Conservation (phyloP, 805 yeast genomes). For the Kregervanrija delftensis region DNA sequence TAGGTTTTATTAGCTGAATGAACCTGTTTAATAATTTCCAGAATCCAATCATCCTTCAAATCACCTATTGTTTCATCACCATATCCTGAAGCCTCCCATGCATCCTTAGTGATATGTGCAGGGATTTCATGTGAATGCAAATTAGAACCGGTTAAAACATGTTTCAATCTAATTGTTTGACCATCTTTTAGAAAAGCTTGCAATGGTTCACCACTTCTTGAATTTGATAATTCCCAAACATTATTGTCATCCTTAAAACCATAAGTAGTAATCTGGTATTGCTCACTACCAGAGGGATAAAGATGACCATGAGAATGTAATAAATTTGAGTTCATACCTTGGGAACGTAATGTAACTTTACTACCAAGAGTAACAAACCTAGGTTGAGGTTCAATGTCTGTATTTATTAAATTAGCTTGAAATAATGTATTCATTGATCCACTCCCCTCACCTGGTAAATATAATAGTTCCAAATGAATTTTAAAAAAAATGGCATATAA, state of each 20-base stretch:
- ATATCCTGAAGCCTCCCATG: slow-evolving; percentile 62
- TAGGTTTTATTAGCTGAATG: slow-evolving; percentile 25
- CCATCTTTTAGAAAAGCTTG: slow-evolving; percentile 44
- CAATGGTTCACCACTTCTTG: slow-evolving; percentile 20
- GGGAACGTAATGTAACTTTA: slow-evolving; percentile 56
- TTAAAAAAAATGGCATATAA: slow-evolving; percentile 65
- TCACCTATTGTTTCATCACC: slow-evolving; percentile 64
- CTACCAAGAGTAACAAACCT: slow-evolving; percentile 60
- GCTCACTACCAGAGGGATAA: slow-evolving; percentile 88
- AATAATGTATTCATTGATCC: slow-evolving; percentile 83
- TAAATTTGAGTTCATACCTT: slow-evolving; percentile 65
- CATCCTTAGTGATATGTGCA: slow-evolving; percentile 50
- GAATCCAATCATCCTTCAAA: slow-evolving; percentile 67
- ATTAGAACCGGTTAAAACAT: slow-evolving; percentile 55
- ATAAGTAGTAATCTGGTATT: slow-evolving; percentile 92
- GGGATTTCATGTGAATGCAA: slow-evolving; percentile 64
- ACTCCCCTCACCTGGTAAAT: slow-evolving; percentile 81
- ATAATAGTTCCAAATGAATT: slow-evolving; percentile 66
- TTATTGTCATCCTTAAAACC: slow-evolving; percentile 85
- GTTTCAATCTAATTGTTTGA: slow-evolving; percentile 54
- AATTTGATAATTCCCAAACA: slow-evolving; percentile 49
- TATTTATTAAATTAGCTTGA: slow-evolving; percentile 76
- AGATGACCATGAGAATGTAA: slow-evolving; percentile 83
- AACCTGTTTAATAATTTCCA: slow-evolving; percentile 59
- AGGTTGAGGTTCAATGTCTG: slow-evolving; percentile 60